These are phyloP conservation scores for Apiotrichum siamense DNA, from an alignment of 1,284 basidiomycete genomes.

Conservation along the genomic window DNA sequence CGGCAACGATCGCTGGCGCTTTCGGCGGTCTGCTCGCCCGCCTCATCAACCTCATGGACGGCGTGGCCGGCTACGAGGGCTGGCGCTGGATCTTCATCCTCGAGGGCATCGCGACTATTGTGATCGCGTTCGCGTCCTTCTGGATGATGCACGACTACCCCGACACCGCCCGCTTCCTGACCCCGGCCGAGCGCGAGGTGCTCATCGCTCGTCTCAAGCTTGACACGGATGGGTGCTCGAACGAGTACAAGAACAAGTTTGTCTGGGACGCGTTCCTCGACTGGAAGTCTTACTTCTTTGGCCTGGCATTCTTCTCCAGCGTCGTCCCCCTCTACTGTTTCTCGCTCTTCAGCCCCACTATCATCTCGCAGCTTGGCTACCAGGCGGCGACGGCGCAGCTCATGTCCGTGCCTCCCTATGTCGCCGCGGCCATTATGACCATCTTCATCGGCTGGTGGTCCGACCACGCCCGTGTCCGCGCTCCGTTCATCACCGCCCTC, in stretches of 20 bases:
- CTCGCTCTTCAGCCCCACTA: conserved; percentile 52
- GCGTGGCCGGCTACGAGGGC: conserved; percentile 36
- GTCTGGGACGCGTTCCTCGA: conserved; percentile 27
- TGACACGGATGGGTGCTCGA: conserved; percentile 27
- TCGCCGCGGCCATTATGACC: conserved; percentile 30
- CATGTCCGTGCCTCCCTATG: conserved; percentile 31
- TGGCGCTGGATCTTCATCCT: too few relatives aligned
- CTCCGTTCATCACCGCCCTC: conserved; percentile 40
- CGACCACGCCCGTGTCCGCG: conserved; percentile 35
- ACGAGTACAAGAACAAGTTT: conserved; percentile 31
- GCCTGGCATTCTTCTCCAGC: conserved; percentile 37
- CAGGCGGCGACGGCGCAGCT: conserved; percentile 65
- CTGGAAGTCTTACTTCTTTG: conserved; percentile 36
- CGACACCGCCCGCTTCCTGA: conserved; percentile 69
- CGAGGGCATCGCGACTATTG: conserved; percentile 63
- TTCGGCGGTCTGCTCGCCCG: conserved; percentile 46
- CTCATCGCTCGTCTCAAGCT: conserved; percentile 23
- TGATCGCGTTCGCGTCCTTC: conserved; percentile 61
- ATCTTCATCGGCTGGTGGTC: conserved; percentile 37
- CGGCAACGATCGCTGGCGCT: conserved; percentile 43
- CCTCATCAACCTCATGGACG: conserved; percentile 45
- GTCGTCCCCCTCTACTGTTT: conserved; percentile 57
- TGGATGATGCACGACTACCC: conserved; percentile 77
- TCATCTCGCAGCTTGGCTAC: conserved; percentile 51
- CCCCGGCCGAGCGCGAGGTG: conserved; percentile 55